A percentile compares a stretch with the other conserved stretches of the same genome.
These are phyloP conservation scores for Caryopteris hybrid DNA, from an alignment of 305 asterid genomes.

Conservation along the genomic window DNA sequence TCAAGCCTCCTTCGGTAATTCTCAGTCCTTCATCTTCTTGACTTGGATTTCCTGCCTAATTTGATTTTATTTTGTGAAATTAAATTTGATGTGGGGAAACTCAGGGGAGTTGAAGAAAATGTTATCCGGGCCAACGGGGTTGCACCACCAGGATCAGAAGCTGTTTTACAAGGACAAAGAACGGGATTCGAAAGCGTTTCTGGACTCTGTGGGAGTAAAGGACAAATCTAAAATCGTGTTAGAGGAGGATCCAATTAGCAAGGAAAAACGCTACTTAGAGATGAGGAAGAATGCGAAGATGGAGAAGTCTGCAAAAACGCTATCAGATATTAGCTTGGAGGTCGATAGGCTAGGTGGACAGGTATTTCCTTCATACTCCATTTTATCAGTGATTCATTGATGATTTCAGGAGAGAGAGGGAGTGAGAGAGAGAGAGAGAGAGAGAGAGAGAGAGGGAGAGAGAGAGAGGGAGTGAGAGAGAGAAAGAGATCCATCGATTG, in stretches of 20 bases:
- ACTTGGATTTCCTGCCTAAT: neutral
- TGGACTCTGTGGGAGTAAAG: slow-evolving; percentile 71
- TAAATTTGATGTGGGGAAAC: neutral
- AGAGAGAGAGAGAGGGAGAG: no score
- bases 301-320: slow-evolving; percentile 62
- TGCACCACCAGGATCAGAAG: slow-evolving; percentile 93
- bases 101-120: slow-evolving; percentile 89
- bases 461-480: no score
- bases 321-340: slow-evolving; percentile 73
- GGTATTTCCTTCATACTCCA: slow-evolving; percentile 33
- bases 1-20: slow-evolving; percentile 76
- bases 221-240: slow-evolving; percentile 80
- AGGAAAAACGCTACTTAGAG: slow-evolving; percentile 69
- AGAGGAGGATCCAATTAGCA: slow-evolving; percentile 76
- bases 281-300: slow-evolving; percentile 57
- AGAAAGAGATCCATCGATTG: no score
- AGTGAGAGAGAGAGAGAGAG: no score
- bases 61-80: neutral
- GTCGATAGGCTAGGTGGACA: slow-evolving; percentile 65
- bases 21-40: neutral
- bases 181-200: slow-evolving; percentile 71
- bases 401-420: no score
- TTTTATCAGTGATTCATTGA: neutral
- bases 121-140: slow-evolving; percentile 77
- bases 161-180: slow-evolving; percentile 78